Conservation (phyloP, 805 yeast species). For the Wickerhamomyces queroliae region DNA sequence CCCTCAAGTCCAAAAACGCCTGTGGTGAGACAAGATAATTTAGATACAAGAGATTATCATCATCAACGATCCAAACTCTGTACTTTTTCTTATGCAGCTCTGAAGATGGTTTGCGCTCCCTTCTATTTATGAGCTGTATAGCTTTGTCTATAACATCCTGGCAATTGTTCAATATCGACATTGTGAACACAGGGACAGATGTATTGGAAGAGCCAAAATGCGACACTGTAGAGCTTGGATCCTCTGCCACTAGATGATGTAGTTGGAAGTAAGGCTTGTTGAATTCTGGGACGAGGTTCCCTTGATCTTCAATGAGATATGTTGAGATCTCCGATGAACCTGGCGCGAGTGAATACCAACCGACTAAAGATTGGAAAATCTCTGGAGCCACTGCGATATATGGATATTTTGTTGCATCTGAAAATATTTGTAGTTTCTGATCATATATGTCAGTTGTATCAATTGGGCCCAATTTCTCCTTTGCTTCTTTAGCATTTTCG, state of each 20-base stretch:
- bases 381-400: conserved; percentile 35
- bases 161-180: conserved; percentile 27
- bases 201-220: conserved; percentile 13
- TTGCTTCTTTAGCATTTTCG: conserved; percentile 6
- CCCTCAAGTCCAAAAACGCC: conserved; percentile 21
- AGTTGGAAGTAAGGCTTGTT: conserved; percentile 30
- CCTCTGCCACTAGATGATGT: conserved; percentile 21
- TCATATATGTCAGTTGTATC: conserved; percentile 40
- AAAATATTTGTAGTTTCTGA: conserved; percentile 37
- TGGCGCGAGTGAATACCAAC: conserved; percentile 50
- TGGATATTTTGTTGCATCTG: conserved; percentile 24
- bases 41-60: conserved; percentile 7
- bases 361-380: conserved; percentile 37
- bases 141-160: conserved; percentile 10
- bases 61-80: conserved; percentile 19
- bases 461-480: conserved; percentile 27
- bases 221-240: conserved; percentile 1
- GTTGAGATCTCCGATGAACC: conserved; percentile 33
- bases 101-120: conserved; percentile 7
- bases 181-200: conserved; percentile 22
- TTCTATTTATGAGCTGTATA: conserved; percentile 10
- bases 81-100: conserved; percentile 7
- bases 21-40: conserved; percentile 20
- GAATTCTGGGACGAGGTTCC: conserved; percentile 27
- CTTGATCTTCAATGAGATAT: conserved; percentile 23